Base-by-base conservation (phyloP, 805 yeast genomes). In the Saccharomycopsis sp. region DNA sequence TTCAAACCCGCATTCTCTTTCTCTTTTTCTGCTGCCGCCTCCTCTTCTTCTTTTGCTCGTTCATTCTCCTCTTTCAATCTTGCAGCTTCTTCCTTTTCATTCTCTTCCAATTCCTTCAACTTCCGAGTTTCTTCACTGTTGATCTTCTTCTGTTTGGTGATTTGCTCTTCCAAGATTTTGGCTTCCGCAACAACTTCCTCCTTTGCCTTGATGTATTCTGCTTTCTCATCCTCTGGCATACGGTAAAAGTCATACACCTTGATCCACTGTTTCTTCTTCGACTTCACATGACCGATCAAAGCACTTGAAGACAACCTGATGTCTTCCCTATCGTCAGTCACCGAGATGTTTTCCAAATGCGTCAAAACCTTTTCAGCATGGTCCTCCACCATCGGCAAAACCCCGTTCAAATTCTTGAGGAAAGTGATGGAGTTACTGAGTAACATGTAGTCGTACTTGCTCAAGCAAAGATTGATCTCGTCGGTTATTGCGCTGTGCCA, bases 341-440 rank as follows among this genome's bases (percentile, higher is more conserved):
- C 47, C 5, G 73, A 53, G 16, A 82, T 71, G 1, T 53, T 50
- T 22, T 72, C 67, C 25, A 88, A 61, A 8, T 65, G 58, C 4
- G 57, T 60, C 5, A 68, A 57, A 1, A 87, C 53, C 5, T 53
- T 43, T 41, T 72, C 75, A 25, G 86, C 78, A 42, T 83, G 88
- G 21, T 70, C 76, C 38, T 75, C 77, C 10, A 83, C 71, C 8
- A 68, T 62, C 0, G 96, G 95, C 54, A 75, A 86, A 12, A 71
- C 67, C 2, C 69, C 68, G 15, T 79, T 60, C 33, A 80, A 59
- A 49, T 75, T 76, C 54, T 80, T 84, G 63, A 87, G 63, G 51
- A 85, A 74, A 1, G 83, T 80, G 44, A 87, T 82, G 3, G 85
- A 73, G 58, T 87, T 88, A 41, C 87, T 73, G 39, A 92, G 69